A percentile compares a stretch with the other conserved stretches of the same genome.
Conservation (phyloP, 2,329 filamentous ascomycete genomes). For the Aspergillus pseudoviridinutans region DNA sequence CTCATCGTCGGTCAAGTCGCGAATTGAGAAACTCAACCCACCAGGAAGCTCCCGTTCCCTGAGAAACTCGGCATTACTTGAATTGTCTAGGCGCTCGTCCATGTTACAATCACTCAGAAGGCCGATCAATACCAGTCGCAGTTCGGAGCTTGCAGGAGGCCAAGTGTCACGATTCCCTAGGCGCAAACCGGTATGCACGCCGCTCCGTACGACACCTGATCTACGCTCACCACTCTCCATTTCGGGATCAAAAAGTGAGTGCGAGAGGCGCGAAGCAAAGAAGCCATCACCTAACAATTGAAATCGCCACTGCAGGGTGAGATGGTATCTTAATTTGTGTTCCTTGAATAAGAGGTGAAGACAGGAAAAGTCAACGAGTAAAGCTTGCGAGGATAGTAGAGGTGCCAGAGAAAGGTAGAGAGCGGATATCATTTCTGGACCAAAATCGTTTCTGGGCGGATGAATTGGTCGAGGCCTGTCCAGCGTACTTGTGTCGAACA, state of each 20-base stretch:
- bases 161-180: conserved; percentile 77
- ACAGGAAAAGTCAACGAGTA: conserved; percentile 71
- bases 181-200: conserved; percentile 74
- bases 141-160: conserved; percentile 90
- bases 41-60: conserved; percentile 54
- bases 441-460: conserved; percentile 22
- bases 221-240: conserved; percentile 73
- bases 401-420: conserved; percentile 69
- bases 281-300: conserved; percentile 80
- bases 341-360: conserved; percentile 71
- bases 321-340: conserved; percentile 67
- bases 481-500: conserved; percentile 22
- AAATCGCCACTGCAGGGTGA: conserved; percentile 72
- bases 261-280: conserved; percentile 74
- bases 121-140: conserved; percentile 84
- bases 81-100: conserved; percentile 13
- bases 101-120: conserved; percentile 67
- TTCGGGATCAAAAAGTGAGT: conserved; percentile 80
- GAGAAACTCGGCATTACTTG: conserved; percentile 20
- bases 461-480: conserved; percentile 7
- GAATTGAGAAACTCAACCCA: conserved; percentile 76
- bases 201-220: conserved; percentile 63
- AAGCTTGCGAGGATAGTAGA: conserved; percentile 68
- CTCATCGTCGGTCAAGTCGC: conserved; percentile 72
- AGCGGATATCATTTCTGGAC: conserved; percentile 48